Percentiles rank a stretch among this genome's conserved stretches.
Evolutionary conservation across 208 protist genomes (phyloP).

Genomic region (Wallacemonas sp.): DNA sequence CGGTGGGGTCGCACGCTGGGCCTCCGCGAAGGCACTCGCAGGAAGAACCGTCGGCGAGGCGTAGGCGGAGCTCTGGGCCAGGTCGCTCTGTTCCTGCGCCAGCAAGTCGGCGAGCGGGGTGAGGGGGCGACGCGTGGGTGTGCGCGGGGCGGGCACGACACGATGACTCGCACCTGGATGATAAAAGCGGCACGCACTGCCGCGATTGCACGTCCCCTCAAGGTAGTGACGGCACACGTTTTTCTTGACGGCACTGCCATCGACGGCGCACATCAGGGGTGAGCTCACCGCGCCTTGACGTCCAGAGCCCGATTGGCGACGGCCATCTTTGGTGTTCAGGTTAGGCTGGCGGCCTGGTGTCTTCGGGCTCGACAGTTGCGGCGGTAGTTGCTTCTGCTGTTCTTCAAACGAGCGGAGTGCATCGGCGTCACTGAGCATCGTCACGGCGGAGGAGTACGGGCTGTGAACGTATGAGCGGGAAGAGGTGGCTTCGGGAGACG

Average conservation of each 20-base stretch:
- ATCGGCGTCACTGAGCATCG: conserved; percentile 1
- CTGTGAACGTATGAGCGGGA: conserved; percentile 5
- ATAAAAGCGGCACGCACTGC: conserved; percentile 57
- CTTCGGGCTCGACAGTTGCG: conserved; percentile 23
- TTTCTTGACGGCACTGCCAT: conserved; percentile 7
- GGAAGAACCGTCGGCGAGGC: conserved; percentile 4
- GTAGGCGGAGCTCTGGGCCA: conserved; percentile 1
- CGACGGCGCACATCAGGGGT: neutral
- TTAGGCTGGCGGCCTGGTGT: neutral
- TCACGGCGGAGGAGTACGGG: neutral
- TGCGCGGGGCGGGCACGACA: conserved; percentile 36
- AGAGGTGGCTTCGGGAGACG: neutral
- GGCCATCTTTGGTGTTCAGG: neutral
- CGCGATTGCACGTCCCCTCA: conserved; percentile 60
- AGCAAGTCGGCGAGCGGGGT: conserved; percentile 46
- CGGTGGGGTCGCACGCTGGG: conserved; percentile 9
- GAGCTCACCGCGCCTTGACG: neutral
- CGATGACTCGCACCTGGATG: conserved; percentile 46
- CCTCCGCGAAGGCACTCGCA: conserved; percentile 10
- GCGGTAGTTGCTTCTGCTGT: neutral
- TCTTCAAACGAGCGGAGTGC: neutral
- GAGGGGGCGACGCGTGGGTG: conserved; percentile 30
- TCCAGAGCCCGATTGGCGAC: neutral
- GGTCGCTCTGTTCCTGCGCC: conserved; percentile 18
- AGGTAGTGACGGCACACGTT: conserved; percentile 62